phyloP scores from a whole-genome alignment of 2,329 filamentous ascomycete species.

The Xylaria sp. region DNA sequence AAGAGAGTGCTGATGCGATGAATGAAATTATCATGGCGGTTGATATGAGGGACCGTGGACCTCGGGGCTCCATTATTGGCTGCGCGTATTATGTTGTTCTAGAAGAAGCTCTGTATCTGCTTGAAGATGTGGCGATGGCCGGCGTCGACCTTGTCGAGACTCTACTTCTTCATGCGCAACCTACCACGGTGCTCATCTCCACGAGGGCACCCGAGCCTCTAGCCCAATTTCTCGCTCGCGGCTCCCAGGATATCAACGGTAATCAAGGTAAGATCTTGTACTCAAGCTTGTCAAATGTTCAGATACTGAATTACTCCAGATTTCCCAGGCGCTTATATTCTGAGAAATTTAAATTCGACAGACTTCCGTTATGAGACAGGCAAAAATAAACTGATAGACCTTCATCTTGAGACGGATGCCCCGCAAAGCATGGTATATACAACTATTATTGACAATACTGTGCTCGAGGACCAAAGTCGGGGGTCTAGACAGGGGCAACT shows the following conservation, averaged over 20 bases:
- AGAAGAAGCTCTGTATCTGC: constrained; percentile 76
- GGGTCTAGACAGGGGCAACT: constrained; percentile 70
- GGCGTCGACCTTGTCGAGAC: constrained; percentile 76
- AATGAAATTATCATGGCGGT: constrained; percentile 83
- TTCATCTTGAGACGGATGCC: constrained; percentile 62
- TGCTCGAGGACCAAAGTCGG: constrained; percentile 47
- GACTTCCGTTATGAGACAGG: constrained; percentile 78
- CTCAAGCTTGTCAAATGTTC: background rate
- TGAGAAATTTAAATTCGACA: constrained; percentile 74
- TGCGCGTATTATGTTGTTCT: constrained; percentile 83
- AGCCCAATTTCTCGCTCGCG: constrained; percentile 49
- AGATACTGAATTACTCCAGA: constrained; percentile 39
- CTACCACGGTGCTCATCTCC: constrained; percentile 65
- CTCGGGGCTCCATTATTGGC: constrained; percentile 67
- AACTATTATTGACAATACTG: constrained; percentile 60
- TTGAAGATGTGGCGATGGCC: constrained; percentile 78
- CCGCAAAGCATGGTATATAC: constrained; percentile 70
- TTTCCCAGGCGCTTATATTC: constrained; percentile 55
- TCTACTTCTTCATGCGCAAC: constrained; percentile 63
- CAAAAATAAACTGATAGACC: constrained; percentile 70
- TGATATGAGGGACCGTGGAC: constrained; percentile 72
- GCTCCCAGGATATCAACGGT: constrained; percentile 49
- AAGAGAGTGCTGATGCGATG: constrained; percentile 52
- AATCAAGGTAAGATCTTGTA: constrained; percentile 40
- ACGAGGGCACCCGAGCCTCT: constrained; percentile 58